Conservation (phyloP, 1,284 basidiomycete species). For the Sanguinoderma infundibulare region DNA sequence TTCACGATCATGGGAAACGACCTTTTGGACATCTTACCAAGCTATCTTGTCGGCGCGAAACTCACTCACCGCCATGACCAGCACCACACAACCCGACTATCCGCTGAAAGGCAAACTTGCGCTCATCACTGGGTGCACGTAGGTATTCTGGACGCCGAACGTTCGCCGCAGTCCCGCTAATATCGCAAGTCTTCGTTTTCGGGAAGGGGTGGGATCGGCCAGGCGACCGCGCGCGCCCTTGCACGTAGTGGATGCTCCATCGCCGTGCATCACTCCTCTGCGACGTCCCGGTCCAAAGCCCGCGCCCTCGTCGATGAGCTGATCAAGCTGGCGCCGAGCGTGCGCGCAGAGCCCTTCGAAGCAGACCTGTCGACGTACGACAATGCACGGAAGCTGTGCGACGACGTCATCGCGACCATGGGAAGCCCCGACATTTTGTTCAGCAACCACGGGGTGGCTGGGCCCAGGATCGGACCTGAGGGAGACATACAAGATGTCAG, state of each 20-base stretch:
- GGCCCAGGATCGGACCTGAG: slow-evolving; percentile 46
- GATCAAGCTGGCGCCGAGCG: slow-evolving; percentile 31
- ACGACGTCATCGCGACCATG: slow-evolving; percentile 45
- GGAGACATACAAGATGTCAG: slow-evolving; percentile 51
- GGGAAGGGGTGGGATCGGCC: slow-evolving; percentile 54
- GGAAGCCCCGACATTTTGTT: slow-evolving; percentile 56
- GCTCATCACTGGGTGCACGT: slow-evolving; percentile 40
- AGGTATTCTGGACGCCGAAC: slow-evolving; percentile 13
- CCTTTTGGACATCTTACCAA: background rate
- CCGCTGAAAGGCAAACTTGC: slow-evolving; percentile 27
- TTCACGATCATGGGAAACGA: background rate
- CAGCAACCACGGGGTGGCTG: slow-evolving; percentile 52
- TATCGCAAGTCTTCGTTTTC: background rate
- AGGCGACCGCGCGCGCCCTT: slow-evolving; percentile 50
- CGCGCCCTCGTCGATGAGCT: slow-evolving; percentile 45
- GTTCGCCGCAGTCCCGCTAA: background rate
- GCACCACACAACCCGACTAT: background rate
- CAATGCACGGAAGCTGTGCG: slow-evolving; percentile 46
- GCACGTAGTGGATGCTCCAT: slow-evolving; percentile 52
- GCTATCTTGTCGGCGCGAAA: background rate
- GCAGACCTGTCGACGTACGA: slow-evolving; percentile 53
- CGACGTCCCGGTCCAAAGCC: slow-evolving; percentile 38
- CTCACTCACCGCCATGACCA: background rate
- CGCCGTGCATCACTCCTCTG: slow-evolving; percentile 54
- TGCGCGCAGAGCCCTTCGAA: slow-evolving; percentile 48